phyloP scores from a whole-genome alignment of 2,329 filamentous ascomycete genomes.

The Colletotrichum echinochloae region DNA sequence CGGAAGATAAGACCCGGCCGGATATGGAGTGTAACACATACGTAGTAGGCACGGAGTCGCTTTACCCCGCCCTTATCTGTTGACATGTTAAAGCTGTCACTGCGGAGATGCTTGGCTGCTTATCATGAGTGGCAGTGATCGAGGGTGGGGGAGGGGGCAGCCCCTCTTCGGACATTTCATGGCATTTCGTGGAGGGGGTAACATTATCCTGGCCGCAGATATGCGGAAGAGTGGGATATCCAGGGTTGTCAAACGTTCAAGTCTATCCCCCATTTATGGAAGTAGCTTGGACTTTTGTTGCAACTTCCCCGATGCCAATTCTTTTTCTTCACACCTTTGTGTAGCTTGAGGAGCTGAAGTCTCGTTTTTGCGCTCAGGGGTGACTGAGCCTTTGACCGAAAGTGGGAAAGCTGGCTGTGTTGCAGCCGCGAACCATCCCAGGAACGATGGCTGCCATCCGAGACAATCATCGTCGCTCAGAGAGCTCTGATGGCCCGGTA shows the following conservation, averaged over 20 bases:
- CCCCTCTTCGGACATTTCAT: background rate
- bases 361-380: slow-evolving; percentile 2
- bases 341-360: background rate
- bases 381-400: background rate
- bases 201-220: background rate
- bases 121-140: slow-evolving; percentile 20
- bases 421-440: slow-evolving; percentile 9
- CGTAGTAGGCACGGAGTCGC: background rate
- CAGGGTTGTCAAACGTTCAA: background rate
- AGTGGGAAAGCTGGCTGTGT: slow-evolving; percentile 15
- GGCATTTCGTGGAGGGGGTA: slow-evolving; percentile 6
- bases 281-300: background rate
- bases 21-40: background rate
- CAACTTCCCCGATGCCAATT: background rate
- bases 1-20: slow-evolving; percentile 25
- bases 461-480: slow-evolving; percentile 22
- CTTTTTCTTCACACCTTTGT: background rate
- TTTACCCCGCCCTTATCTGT: slow-evolving; percentile 33
- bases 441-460: background rate
- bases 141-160: slow-evolving; percentile 27
- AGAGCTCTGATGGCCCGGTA: slow-evolving; percentile 22
- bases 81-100: background rate
- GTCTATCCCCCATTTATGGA: slow-evolving; percentile 33
- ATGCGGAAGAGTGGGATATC: slow-evolving; percentile 29
- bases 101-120: background rate